These are phyloP conservation scores for Adansonia grandidieri DNA, from an alignment of 441 rosid species.

Conservation along the genomic window DNA sequence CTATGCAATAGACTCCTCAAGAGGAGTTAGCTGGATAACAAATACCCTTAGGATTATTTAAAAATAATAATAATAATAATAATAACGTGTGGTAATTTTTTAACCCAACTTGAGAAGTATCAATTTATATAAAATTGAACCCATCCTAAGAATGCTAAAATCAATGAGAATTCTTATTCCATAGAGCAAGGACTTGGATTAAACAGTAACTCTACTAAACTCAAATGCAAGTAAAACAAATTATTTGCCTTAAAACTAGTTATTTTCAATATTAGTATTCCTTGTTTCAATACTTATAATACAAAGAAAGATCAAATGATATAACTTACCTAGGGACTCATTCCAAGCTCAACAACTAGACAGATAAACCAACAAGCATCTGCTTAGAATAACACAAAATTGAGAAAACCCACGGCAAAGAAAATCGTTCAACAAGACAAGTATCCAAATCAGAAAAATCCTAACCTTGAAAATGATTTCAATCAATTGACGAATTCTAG, in stretches of 20 bases:
- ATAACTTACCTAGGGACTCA: not conserved
- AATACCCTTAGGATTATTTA: too few relatives aligned
- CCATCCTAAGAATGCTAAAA: not conserved
- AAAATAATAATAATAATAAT: too few relatives aligned
- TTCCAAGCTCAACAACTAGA: not conserved
- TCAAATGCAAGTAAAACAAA: not conserved
- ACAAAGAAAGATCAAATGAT: not conserved
- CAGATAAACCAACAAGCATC: not conserved
- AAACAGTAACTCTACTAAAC: not conserved
- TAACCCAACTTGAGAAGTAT: too few relatives aligned
- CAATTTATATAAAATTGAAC: too few relatives aligned
- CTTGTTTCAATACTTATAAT: not conserved
- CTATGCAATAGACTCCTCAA: too few relatives aligned
- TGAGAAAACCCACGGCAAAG: not conserved
- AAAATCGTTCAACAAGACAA: not conserved
- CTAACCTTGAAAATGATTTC: constrained; percentile 42
- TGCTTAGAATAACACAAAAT: not conserved
- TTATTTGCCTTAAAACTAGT: constrained; percentile 1
- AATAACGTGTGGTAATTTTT: too few relatives aligned
- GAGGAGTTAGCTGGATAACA: too few relatives aligned
- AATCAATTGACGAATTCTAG: constrained; percentile 30
- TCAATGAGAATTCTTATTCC: not conserved
- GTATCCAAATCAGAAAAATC: constrained; percentile 13
- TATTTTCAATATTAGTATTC: not conserved
- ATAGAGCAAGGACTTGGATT: not conserved